phyloP scores from a whole-genome alignment of 257 asterid genomes.

The Solanum etuberosum region DNA sequence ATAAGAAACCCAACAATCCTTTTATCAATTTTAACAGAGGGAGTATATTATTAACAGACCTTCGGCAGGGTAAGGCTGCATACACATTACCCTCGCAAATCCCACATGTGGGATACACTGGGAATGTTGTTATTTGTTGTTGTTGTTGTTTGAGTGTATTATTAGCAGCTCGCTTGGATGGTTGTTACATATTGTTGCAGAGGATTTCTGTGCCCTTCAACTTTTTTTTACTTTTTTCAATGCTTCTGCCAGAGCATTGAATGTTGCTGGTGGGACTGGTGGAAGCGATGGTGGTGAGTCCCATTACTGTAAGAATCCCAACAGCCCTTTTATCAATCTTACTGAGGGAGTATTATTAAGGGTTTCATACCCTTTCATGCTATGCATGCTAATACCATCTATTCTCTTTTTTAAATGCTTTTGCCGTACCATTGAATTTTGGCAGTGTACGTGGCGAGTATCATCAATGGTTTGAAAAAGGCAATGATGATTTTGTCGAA shows the following conservation, averaged over 20 bases:
- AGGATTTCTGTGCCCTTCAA: background rate
- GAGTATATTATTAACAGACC: background rate
- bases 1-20: background rate
- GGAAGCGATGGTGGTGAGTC: background rate
- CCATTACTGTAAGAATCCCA: background rate
- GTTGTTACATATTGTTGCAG: background rate
- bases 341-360: background rate
- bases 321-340: constrained; percentile 3
- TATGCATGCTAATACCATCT: background rate
- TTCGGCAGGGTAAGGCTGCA: background rate
- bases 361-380: background rate
- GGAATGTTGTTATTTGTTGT: background rate
- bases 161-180: background rate
- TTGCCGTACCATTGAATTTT: background rate
- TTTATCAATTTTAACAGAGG: background rate
- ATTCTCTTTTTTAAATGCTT: background rate
- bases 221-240: background rate
- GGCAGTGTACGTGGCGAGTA: background rate
- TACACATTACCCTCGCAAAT: background rate
- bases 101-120: background rate
- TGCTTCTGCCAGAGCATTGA: background rate
- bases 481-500: background rate
- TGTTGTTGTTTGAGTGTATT: background rate
- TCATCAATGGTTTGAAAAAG: background rate
- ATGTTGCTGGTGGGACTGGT: background rate